Evolutionary conservation across 495 filamentous ascomycete genomes (phyloP), one percentile per base, ranked within the genome.

Genomic region (Rostrohypoxylon terebratum): DNA sequence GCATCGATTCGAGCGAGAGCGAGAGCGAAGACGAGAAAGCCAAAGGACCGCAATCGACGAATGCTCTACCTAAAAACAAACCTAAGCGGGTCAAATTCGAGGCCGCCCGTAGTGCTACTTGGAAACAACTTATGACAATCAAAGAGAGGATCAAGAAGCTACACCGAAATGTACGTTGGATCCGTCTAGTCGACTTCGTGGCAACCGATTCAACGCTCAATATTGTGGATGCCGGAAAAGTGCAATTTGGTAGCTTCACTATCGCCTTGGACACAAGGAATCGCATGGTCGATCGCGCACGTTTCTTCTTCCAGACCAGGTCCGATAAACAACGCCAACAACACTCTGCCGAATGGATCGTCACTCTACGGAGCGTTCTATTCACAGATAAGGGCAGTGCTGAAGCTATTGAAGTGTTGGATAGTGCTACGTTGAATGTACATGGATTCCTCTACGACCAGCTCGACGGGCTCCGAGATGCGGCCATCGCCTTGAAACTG

Each of bases 361-460:
- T 96, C 75, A 92, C 90, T 7, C 79, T 93, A 42, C 90, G 93
- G 59, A 97, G 94, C 78, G 86, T 98, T 50, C 83, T 98, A 3
- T 96, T 99, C 64, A 93, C 92, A 0, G 89, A 93, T 1, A 90
- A 97, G 54, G 94, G 94, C 21, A 86, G 87, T 40, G 14, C 42
- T 3, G 94, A 98, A 14, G 89, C 94, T 1, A 87, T 90, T n/a
- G 95, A 99, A 79, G 78, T 99, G 1, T 78, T 99, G 77, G 96
- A 99, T 77, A 90, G 92, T 74, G 90, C 92, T 57, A 92, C 90
- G 13, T 82, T 98, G 57, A 97, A 97, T 68, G 86, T 98, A 53
- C 94, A 98, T 79, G 96, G 96, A 14, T 87, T 96, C 60, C 85
- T 99, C n/a, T 94, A 95, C 80, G 92, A 92, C 68, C 89, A 93